A percentile compares a stretch with the other conserved stretches of the same genome.
phyloP scores from a whole-genome alignment of 768 basidiomycete species.

The Trametes cinnabarina region DNA sequence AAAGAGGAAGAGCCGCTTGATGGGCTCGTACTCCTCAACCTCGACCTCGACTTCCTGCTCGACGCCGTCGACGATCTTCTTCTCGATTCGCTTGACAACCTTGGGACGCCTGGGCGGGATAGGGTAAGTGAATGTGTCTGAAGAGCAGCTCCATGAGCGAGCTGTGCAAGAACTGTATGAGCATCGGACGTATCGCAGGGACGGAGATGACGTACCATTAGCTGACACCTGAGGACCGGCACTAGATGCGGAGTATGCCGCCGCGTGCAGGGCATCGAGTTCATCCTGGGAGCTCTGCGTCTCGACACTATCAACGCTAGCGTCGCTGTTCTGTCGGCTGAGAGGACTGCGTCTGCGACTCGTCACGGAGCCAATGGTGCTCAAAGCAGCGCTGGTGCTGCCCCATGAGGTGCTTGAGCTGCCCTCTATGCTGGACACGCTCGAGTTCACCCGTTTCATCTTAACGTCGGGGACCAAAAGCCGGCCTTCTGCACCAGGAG shows the following conservation, averaged over 20 bases:
- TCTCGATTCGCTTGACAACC: conserved; percentile 52
- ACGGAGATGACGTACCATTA: conserved; percentile 14
- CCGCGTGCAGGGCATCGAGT: conserved; percentile 21
- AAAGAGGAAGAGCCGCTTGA: conserved; percentile 72
- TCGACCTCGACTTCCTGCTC: conserved; percentile 51
- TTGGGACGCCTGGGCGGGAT: conserved; percentile 55
- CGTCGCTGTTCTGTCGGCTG: conserved; percentile 40
- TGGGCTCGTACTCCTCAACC: conserved; percentile 52
- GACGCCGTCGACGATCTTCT: conserved; percentile 47
- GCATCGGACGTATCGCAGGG: conserved; percentile 6
- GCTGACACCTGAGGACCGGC: neutral
- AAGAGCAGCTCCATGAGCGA: conserved; percentile 71
- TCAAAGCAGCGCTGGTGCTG: conserved; percentile 5
- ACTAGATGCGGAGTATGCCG: conserved; percentile 12
- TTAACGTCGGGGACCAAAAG: conserved; percentile 53
- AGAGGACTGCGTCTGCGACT: conserved; percentile 37
- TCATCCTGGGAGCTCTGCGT: conserved; percentile 25
- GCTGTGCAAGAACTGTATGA: conserved; percentile 36
- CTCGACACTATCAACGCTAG: conserved; percentile 34
- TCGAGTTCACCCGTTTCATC: conserved; percentile 29
- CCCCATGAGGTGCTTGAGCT: conserved; percentile 16
- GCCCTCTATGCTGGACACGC: conserved; percentile 20
- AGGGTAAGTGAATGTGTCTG: conserved; percentile 67
- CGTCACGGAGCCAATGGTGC: neutral
- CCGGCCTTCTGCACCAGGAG: conserved; percentile 60